Conservation (phyloP, 139 green algal genomes). For the Edaphochlamys debaryana region DNA sequence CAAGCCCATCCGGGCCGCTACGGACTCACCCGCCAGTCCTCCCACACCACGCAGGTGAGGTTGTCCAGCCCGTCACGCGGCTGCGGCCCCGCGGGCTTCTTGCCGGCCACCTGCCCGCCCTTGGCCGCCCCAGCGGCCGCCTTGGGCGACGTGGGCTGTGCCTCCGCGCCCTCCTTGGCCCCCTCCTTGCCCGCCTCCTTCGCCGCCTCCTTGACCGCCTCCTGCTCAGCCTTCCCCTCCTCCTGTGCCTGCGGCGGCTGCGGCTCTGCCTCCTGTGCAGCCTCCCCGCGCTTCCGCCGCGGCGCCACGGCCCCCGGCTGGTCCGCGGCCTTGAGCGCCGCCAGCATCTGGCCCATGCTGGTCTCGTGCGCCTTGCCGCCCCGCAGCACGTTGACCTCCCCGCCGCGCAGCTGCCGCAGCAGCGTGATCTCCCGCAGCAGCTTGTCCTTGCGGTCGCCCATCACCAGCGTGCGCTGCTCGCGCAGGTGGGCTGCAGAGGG, state of each 20-base stretch:
- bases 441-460: constrained; percentile 37
- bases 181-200: not conserved
- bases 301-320: not conserved
- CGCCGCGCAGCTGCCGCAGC: constrained; percentile 17
- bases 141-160: not conserved
- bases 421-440: constrained; percentile 23
- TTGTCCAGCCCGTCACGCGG: constrained; percentile 9
- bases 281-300: not conserved
- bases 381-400: constrained; percentile 32
- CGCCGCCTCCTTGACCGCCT: not conserved
- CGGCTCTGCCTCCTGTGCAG: not conserved
- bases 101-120: not conserved
- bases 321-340: constrained; percentile 35
- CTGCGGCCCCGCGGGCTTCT: not conserved
- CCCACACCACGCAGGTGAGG: constrained; percentile 28
- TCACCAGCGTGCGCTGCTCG: constrained; percentile 42
- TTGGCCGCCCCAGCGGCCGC: not conserved
- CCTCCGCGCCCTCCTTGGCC: not conserved
- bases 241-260: not conserved
- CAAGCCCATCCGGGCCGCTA: not conserved
- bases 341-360: constrained; percentile 32
- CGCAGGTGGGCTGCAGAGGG: constrained; percentile 30
- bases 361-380: not conserved
- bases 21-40: constrained; percentile 31
- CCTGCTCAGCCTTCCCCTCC: not conserved